These are phyloP conservation scores for Herpetospermum pedunculosum DNA, from an alignment of 306 rosid genomes.

Conservation along the genomic window DNA sequence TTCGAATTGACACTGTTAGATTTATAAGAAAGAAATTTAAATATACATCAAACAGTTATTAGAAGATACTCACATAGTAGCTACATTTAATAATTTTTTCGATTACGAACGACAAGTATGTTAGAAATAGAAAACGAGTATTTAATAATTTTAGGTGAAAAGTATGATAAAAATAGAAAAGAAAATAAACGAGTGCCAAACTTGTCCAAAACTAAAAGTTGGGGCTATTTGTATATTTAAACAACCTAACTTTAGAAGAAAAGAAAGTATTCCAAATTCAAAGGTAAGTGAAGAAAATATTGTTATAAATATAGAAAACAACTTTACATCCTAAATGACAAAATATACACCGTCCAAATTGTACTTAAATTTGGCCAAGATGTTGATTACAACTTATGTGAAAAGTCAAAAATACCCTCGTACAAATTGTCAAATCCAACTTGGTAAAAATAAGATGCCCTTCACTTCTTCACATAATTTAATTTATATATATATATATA, in stretches of 20 bases:
- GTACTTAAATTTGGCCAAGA: neutral
- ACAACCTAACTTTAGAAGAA: constrained; percentile 3
- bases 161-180: neutral
- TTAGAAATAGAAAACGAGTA: neutral
- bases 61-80: neutral
- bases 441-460: neutral
- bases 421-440: neutral
- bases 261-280: neutral
- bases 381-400: neutral
- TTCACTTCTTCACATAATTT: neutral
- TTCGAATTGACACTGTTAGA: no score
- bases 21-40: no score
- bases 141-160: neutral
- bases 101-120: no score
- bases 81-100: neutral
- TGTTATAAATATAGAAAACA: neutral
- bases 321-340: neutral
- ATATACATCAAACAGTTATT: neutral
- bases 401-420: neutral
- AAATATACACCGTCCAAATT: neutral
- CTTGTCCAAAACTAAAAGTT: neutral
- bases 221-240: neutral
- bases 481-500: no score
- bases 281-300: neutral
- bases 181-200: neutral